phyloP scores from a whole-genome alignment of 164 flowering plant species.

The Magnolia officinalis region DNA sequence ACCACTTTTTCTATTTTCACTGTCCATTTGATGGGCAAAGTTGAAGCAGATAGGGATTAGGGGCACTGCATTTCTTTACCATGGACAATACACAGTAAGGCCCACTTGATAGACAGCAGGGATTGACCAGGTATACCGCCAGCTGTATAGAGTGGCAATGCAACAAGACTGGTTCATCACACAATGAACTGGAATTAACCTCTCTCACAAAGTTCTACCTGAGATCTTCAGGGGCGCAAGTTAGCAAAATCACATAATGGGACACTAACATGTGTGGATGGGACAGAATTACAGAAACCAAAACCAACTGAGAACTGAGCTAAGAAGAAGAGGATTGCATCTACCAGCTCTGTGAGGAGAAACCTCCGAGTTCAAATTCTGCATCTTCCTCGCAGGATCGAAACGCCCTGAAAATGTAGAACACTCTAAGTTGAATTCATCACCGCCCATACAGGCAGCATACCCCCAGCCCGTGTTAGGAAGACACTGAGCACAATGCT shows the following conservation, averaged over 20 bases:
- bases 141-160: not conserved
- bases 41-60: not conserved
- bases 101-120: not conserved
- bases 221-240: not conserved
- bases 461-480: not conserved
- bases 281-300: not conserved
- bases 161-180: not conserved
- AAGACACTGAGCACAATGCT: not conserved
- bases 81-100: not conserved
- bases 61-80: not conserved
- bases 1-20: too few relatives aligned
- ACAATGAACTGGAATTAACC: not conserved
- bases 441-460: not conserved
- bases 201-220: not conserved
- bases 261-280: too few relatives aligned
- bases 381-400: not conserved
- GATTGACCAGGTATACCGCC: not conserved
- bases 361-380: constrained; percentile 21
- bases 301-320: not conserved
- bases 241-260: not conserved
- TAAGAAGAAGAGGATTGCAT: not conserved
- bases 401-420: constrained; percentile 3
- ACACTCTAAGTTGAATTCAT: not conserved
- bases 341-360: constrained; percentile 88
- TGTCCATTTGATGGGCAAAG: too few relatives aligned